Base-by-base conservation (phyloP, 495 filamentous ascomycete genomes). In the Penicillium longicatenatum region DNA sequence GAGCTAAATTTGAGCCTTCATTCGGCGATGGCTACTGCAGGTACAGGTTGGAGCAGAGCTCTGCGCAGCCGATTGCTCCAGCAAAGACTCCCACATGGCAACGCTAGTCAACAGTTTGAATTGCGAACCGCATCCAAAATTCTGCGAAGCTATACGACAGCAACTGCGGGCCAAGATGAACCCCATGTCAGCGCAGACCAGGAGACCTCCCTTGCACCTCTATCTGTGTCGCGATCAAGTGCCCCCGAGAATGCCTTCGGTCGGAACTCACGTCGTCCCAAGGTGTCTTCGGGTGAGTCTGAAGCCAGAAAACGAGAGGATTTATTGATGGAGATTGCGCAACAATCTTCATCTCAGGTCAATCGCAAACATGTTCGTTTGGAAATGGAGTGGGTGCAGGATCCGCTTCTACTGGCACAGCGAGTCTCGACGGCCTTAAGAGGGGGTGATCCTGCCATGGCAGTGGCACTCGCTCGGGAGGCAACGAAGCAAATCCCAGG, bases 381-480 rank as follows among this genome's bases (percentile, higher is more conserved):
- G 26, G 86, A 92, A 56, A 60, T 95, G 48, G 69, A 77, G 59
- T 87, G 84, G 71, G 61, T 90, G 51, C 69, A 73, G 30, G 90
- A 97, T 67, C 89, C 88, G 6, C 66, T 82, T 22, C 78, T 82
- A 59, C 79, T 96, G 46, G 86, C 81, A 16, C 70, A 86, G 10
- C 82, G 88, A 44, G 82, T 93, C 41, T 75, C 68, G 29, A 73
- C 69, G 7, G 67, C 82, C 16, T 73, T 97, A 31, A 62, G 65
- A 3, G 69, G 75, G 33, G 82, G 79, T 30, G 73, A 87, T 17
- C 73, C 78, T 29, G 78, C 81, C 9, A 83, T 91, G 63, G 92
- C 92, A 22, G 65, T 83, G 22, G 72, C 77, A 9, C 56, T 96
- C 57, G 80, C 89, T n/a, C 84, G 86, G 48, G 70, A 76, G 58